Base-by-base conservation (phyloP, 1,284 basidiomycete species). In the Pseudozyma pruni region DNA sequence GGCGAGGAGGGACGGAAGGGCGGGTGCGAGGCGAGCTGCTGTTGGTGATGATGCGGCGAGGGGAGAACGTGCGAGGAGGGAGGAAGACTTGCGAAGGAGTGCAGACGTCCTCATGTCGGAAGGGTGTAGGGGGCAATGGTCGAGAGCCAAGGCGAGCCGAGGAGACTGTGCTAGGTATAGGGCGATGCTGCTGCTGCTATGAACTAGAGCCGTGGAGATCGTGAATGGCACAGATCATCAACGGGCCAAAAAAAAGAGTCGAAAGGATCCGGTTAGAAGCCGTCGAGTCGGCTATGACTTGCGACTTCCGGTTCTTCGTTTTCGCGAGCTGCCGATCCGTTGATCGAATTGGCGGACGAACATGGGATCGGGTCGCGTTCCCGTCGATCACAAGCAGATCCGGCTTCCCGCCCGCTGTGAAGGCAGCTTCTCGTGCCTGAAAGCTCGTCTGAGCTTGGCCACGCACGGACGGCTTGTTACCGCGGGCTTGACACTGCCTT, bases 41-140 rank as follows among this genome's bases (percentile, higher is more conserved):
- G 43, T 10, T n/a, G 41, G n/a, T 8, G 33, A 3, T 14, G 41
- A 8, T 17, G 39, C 8, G 10, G 39, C 22, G 14, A 29, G 25
- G 4, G 23, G 25, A n/a, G 62, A 46, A 10, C 62, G 62, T 33
- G 31, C 46, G 20, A 62, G 33, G 38, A 66, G 51, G 47, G 51
- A 55, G 34, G 55, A 47, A 11, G 56, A 50, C 19, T 51, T 51
- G 51, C 62, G 62, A 13, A 66, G 41, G 51, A 66, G 55, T 2
- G 38, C 44, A 39, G 62, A 55, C 34, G 62, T 66, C 56, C 62
- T 66, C 62, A 66, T 66, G 33, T 54, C 56, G 62, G 25, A 22
- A 13, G 11, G n/a, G 20, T 16, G 33, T n/a, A 25, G 41, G 27
- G 25, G 53, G 17, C n/a, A 23, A 40, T 29, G 25, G 33, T 19